Evolutionary conservation across 208 protist species (phyloP).

Genomic region (Crithidia bombi): DNA sequence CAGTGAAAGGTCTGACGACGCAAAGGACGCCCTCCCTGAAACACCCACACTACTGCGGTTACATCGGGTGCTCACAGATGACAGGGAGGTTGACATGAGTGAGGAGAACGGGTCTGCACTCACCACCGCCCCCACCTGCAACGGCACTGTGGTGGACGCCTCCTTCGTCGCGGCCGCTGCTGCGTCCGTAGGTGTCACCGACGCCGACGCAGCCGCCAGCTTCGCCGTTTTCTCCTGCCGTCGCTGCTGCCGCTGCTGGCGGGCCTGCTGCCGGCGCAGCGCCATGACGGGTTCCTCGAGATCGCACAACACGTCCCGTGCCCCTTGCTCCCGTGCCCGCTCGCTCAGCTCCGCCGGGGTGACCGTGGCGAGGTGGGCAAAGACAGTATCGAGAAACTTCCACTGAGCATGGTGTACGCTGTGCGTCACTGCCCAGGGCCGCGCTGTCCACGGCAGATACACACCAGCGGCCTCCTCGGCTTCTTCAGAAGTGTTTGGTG

Average conservation of each 20-base stretch:
- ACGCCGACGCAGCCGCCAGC: neutral
- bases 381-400: slow-evolving; percentile 61
- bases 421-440: slow-evolving; percentile 59
- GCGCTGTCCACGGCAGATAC: slow-evolving; percentile 69
- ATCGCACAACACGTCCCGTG: slow-evolving; percentile 52
- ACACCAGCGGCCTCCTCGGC: slow-evolving; percentile 11
- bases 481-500: neutral
- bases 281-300: slow-evolving; percentile 56
- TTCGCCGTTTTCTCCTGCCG: slow-evolving; percentile 13
- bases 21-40: neutral
- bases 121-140: neutral
- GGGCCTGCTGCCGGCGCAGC: slow-evolving; percentile 29
- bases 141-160: neutral
- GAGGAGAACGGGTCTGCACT: neutral
- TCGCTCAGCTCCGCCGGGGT: slow-evolving; percentile 39
- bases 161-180: neutral
- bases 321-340: slow-evolving; percentile 41
- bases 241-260: slow-evolving; percentile 3
- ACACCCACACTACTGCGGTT: neutral
- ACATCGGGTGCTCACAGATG: neutral
- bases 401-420: slow-evolving; percentile 48
- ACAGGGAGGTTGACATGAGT: neutral
- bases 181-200: neutral
- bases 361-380: slow-evolving; percentile 50
- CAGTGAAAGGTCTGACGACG: too few species aligned